These are phyloP conservation scores for Solanum pimpinellifolium DNA, from an alignment of 257 asterid species.

Conservation along the genomic window DNA sequence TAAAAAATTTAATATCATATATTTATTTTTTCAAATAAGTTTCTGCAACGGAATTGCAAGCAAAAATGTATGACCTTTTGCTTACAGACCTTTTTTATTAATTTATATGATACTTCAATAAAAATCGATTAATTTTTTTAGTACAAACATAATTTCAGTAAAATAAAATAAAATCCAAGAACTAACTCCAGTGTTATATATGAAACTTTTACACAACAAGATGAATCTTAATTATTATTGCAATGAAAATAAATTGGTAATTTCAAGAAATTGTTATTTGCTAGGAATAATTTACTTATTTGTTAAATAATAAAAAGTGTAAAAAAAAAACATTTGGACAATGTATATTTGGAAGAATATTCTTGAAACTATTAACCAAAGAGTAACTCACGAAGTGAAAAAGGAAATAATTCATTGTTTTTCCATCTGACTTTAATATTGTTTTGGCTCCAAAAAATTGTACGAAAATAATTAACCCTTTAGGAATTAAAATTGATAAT, in stretches of 20 bases:
- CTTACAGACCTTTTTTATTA: too few species aligned
- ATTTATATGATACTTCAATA: not conserved
- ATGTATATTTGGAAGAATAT: not conserved
- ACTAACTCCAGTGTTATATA: not conserved
- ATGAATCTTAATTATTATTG: not conserved
- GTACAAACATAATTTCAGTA: not conserved
- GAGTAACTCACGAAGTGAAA: not conserved
- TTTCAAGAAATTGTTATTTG: not conserved
- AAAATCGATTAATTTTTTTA: not conserved
- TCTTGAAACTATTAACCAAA: not conserved
- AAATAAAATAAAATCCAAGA: not conserved
- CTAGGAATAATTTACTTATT: not conserved
- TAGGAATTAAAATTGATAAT: too few species aligned
- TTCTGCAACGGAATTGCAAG: too few species aligned
- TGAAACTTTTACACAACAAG: not conserved
- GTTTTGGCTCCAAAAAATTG: too few species aligned
- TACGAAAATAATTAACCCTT: too few species aligned
- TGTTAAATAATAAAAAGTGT: not conserved
- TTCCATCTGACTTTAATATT: too few species aligned
- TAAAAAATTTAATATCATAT: too few species aligned
- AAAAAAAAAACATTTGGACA: not conserved
- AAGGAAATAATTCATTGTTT: not conserved
- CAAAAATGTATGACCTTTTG: too few species aligned
- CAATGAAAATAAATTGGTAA: not conserved
- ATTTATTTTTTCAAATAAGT: too few species aligned